Base-by-base conservation (phyloP, 2,329 filamentous ascomycete genomes). In the Fusarium tanahbumbuense region DNA sequence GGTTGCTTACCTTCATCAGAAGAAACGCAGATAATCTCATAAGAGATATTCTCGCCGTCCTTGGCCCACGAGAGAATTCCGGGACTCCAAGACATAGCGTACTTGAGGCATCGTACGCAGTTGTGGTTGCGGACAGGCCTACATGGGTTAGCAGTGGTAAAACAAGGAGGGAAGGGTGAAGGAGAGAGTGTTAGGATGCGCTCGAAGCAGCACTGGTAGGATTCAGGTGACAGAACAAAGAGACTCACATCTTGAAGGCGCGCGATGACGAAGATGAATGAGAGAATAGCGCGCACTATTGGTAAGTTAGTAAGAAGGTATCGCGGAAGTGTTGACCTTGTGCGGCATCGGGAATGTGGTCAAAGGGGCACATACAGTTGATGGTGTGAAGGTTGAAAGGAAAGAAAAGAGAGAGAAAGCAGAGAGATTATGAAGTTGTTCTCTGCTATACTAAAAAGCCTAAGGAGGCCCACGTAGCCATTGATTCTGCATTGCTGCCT, bases 51-150 rank as follows among this genome's bases (percentile, higher is more conserved):
- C 1, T 6, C 18, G 34, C 6, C 18, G 34, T n/a, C 7, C 0
- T 37, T 1, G 16, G 0, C 0, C 6, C 0, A 6, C 3, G 16
- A n/a, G 5, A 6, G 0, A 3, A 0, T 37, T 9, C 1, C 3
- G 9, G 34, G 34, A n/a, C 7, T 0, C 18, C 34, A 37, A 0
- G 10, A 11, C 1, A 37, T 37, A 1, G 34, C 34, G 10, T 37
- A n/a, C 34, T n/a, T 37, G 18, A 37, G 18, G 18, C 10, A 37
- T 37, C 6, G 34, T 37, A 37, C 34, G 3, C 34, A 37, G 34
- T 2, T 37, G 34, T n/a, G 10, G 0, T 2, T 37, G 34, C 34
- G 18, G 6, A 0, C 10, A 37, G 34, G 18, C 34, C 34, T 37
- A n/a, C 3, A 1, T 6, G 18, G 12, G 3, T 37, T n/a, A 37